A percentile compares a stretch with the other conserved stretches of the same genome.
Conservation (phyloP, 2,329 filamentous ascomycete species). For the Hypoxylon sp. region DNA sequence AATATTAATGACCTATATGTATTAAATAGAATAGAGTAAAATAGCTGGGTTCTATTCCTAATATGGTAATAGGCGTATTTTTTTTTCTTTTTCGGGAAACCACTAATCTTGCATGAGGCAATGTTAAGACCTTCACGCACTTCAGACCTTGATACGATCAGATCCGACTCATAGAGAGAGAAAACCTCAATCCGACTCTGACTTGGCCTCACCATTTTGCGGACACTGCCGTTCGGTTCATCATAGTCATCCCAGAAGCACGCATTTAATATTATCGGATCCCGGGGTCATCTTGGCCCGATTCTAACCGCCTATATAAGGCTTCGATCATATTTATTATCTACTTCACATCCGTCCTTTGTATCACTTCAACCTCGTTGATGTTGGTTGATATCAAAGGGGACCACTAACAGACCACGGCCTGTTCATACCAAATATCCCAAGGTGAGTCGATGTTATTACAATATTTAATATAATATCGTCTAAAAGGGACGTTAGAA, state of each 20-base stretch:
- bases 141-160: not conserved
- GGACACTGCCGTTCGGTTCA: too few relatives aligned
- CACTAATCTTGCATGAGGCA: not conserved
- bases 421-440: not conserved
- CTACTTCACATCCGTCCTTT: not conserved
- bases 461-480: not conserved
- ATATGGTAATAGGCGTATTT: not conserved
- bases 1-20: not conserved
- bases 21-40: not conserved
- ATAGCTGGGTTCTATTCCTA: not conserved
- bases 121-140: not conserved
- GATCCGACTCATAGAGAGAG: not conserved
- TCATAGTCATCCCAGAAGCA: not conserved
- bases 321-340: not conserved
- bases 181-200: too few relatives aligned
- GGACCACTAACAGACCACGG: not conserved
- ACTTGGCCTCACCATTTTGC: too few relatives aligned
- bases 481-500: not conserved
- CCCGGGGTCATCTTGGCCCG: not conserved
- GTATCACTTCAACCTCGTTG: not conserved
- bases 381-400: not conserved
- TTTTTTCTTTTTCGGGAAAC: not conserved
- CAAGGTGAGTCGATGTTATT: not conserved
- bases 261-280: not conserved
- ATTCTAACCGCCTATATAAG: not conserved